phyloP scores from a whole-genome alignment of 495 filamentous ascomycete genomes.

The Barbatosphaeria neglecta region DNA sequence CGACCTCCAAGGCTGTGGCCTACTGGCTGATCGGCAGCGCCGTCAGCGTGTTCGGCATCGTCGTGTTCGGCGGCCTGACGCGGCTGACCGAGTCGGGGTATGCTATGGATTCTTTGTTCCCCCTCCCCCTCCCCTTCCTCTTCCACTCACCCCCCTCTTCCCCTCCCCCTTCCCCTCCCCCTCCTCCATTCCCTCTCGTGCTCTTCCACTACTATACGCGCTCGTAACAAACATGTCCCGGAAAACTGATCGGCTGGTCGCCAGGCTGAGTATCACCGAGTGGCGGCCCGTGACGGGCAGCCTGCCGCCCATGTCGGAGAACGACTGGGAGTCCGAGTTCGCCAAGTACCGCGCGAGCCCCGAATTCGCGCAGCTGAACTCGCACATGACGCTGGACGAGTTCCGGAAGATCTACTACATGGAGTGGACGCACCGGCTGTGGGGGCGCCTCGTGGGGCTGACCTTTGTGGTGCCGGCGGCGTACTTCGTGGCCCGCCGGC shows the following conservation, averaged over 20 bases:
- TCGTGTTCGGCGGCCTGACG: constrained; percentile 88
- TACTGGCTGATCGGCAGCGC: constrained; percentile 93
- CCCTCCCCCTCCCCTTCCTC: background rate
- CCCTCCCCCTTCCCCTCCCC: too few species aligned
- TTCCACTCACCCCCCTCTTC: background rate
- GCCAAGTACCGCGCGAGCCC: constrained; percentile 80
- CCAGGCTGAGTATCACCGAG: constrained; percentile 93
- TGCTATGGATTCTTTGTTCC: constrained; percentile 6
- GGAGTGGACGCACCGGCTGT: constrained; percentile 96
- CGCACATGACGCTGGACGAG: constrained; percentile 79
- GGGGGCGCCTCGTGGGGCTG: constrained; percentile 86
- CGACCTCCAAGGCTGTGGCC: constrained; percentile 59
- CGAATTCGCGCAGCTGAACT: constrained; percentile 82
- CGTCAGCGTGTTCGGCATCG: constrained; percentile 87
- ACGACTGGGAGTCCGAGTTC: constrained; percentile 85
- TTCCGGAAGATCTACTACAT: constrained; percentile 99
- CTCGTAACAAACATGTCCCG: too few species aligned
- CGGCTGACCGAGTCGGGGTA: constrained; percentile 94
- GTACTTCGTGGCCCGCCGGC: constrained; percentile 76
- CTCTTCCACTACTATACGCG: too few species aligned
- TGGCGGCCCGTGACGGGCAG: constrained; percentile 95
- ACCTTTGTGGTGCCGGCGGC: constrained; percentile 77
- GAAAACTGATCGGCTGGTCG: constrained; percentile 1
- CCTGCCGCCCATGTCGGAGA: constrained; percentile 63
- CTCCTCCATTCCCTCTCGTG: too few species aligned